phyloP scores from a whole-genome alignment of 495 filamentous ascomycete genomes.

The Talaromyces nanjingensis region DNA sequence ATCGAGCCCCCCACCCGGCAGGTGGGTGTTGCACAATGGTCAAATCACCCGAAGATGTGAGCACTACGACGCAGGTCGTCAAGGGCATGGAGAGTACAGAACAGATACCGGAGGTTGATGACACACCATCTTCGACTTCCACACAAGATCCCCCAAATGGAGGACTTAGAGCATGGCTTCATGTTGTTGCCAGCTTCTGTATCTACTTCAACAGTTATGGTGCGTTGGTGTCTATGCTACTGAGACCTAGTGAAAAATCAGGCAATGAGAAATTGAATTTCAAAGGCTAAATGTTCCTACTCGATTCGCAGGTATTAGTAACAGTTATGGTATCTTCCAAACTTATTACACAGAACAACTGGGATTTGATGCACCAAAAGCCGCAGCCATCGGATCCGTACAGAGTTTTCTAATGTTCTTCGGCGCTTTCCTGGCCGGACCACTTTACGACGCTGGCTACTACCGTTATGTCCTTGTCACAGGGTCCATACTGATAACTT shows the following conservation, averaged over 20 bases:
- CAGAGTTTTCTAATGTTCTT: slow-evolving; percentile 11
- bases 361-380: slow-evolving; percentile 18
- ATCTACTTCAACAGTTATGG: slow-evolving; percentile 29
- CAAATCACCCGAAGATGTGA: not conserved
- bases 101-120: not conserved
- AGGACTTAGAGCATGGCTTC: slow-evolving; percentile 38
- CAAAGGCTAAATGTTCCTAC: slow-evolving; percentile 13
- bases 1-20: not conserved
- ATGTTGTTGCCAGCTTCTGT: slow-evolving; percentile 32
- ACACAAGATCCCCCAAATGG: slow-evolving; percentile 16
- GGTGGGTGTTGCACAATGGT: not conserved
- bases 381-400: slow-evolving; percentile 16
- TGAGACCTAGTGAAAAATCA: not conserved
- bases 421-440: slow-evolving; percentile 54
- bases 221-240: not conserved
- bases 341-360: slow-evolving; percentile 40
- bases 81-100: not conserved
- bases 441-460: slow-evolving; percentile 71
- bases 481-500: slow-evolving; percentile 57
- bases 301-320: slow-evolving; percentile 27
- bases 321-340: slow-evolving; percentile 46
- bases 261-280: not conserved
- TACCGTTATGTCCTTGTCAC: slow-evolving; percentile 41
- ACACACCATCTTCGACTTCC: not conserved
- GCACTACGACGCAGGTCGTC: not conserved